phyloP scores from a whole-genome alignment of 495 filamentous ascomycete genomes.

The Articulospora tetracladia region DNA sequence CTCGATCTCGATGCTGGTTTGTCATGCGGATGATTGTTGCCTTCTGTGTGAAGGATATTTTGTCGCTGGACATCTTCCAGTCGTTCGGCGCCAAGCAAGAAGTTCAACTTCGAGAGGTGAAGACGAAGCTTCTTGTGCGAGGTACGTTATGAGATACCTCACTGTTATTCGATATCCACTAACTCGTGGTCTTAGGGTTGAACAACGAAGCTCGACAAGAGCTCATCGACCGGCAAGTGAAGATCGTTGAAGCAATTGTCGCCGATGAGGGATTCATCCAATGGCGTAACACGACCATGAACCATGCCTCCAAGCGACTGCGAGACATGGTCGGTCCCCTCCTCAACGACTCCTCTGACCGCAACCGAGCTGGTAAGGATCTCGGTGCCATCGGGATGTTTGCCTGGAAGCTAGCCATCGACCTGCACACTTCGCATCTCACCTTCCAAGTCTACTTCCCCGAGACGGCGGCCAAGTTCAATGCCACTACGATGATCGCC shows the following conservation, averaged over 20 bases:
- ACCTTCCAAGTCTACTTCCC: conserved; percentile 32
- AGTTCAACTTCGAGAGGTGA: conserved; percentile 18
- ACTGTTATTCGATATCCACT: not conserved
- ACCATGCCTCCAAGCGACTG: conserved; percentile 25
- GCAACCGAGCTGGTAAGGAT: conserved; percentile 26
- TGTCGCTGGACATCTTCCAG: conserved; percentile 24
- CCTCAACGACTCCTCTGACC: conserved; percentile 13
- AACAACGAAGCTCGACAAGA: conserved; percentile 26
- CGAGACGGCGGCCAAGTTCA: conserved; percentile 27
- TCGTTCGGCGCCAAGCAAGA: conserved; percentile 13
- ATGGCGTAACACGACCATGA: conserved; percentile 22
- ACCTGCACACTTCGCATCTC: conserved; percentile 24
- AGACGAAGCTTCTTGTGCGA: conserved; percentile 13
- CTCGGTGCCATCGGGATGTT: conserved; percentile 22
- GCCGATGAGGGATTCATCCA: not conserved
- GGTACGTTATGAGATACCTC: conserved; percentile 1
- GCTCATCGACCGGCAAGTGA: conserved; percentile 24
- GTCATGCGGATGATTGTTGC: conserved; percentile 29
- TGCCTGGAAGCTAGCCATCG: conserved; percentile 30
- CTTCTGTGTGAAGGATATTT: conserved; percentile 27
- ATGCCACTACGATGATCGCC: conserved; percentile 20
- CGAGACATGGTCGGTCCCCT: conserved; percentile 25
- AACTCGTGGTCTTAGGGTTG: conserved; percentile 8
- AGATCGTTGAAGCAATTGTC: conserved; percentile 19
- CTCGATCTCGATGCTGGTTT: conserved; percentile 24